Evolutionary conservation across 495 filamentous ascomycete genomes (phyloP), one percentile per base, ranked within the genome.

Genomic region (Trichoderma virens): DNA sequence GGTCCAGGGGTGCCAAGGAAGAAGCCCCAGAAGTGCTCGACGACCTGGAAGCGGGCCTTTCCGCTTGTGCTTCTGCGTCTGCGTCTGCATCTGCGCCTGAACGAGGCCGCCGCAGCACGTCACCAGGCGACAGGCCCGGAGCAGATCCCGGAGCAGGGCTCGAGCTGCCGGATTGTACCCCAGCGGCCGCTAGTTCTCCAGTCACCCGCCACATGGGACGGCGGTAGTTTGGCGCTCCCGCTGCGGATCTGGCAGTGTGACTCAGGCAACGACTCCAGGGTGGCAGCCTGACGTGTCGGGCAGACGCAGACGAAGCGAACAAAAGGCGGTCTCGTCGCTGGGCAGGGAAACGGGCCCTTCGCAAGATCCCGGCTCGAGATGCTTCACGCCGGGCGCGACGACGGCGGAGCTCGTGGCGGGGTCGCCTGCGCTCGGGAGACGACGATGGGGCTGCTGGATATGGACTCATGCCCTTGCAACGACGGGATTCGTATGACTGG

Each of bases 181-280:
- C 51, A 30, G 23, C 51, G 6, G 51, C 51, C 51, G 51, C 51
- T 56, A 56, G 20, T 2, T 31, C 23, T 16, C 45, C 1, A 9
- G 45, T n/a, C 45, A n/a, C 5, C 18, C 45, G 51, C 51, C 23
- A 56, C 51, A 56, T 56, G 51, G 25, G 51, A 56, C 51, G 47
- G 47, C 47, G 51, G 51, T 30, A n/a, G 23, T 56, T 30, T 56
- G 51, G 51, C 51, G 51, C 13, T 56, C 51, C 51, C 51, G 51
- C 51, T 8, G 51, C 51, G 51, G 51, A 56, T 56, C 51, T 13
- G 6, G 34, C 23, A 25, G 51, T 30, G 51, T 56, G 51, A 56
- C 51, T 56, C 51, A 56, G 27, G 51, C 51, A 56, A 30, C 51
- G 51, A 25, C 51, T 30, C 51, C 51, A 28, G 51, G 25, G 20